Base-by-base conservation (phyloP, 805 yeast species). In the Metschnikowia continentalis region DNA sequence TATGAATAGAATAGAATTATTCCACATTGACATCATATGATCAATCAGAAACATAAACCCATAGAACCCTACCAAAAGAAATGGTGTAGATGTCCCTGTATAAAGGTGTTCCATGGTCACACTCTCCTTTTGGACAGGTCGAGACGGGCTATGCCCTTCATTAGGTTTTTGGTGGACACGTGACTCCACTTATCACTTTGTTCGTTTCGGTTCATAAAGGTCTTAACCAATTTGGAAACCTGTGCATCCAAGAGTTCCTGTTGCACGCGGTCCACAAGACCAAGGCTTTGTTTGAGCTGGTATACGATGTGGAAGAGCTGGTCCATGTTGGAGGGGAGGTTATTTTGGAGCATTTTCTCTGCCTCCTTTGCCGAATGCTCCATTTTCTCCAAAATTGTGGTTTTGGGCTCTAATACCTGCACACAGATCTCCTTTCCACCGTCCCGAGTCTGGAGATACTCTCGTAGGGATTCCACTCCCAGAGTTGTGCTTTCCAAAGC, bases 291-390 rank as follows among this genome's bases (percentile, higher is more conserved):
- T 26, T 55, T 53, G 47, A 73, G 48, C 49, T 61, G 62, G 57
- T 69, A 65, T 43, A 69, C 62, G 38, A 65, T 56, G 46, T 65
- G 61, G 54, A 65, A 69, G 42, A 78, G 60, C 49, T 64, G 65
- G 50, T 78, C 82, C 11, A 78, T 58, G 6, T 67, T 58, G 1
- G 58, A 35, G 46, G 65, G 70, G 23, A 71, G 51, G 26, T 58
- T 50, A 11, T 43, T 48, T 40, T 26, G 47, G 17, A 44, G 17
- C 40, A 35, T 13, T 5, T 23, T 11, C 33, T 44, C 47, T 5
- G 23, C 5, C 13, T 44, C 17, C 6, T 36, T 22, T 19, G 47
- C 40, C 3, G 26, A 15, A 3, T 23, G 14, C 41, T 45, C 49
- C 26, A 50, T 30, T 6, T 14, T 17, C 22, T 35, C 23, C 8